These are phyloP conservation scores for Chenopodium quinoa DNA, from an alignment of 148 eudicot genomes.

Conservation along the genomic window DNA sequence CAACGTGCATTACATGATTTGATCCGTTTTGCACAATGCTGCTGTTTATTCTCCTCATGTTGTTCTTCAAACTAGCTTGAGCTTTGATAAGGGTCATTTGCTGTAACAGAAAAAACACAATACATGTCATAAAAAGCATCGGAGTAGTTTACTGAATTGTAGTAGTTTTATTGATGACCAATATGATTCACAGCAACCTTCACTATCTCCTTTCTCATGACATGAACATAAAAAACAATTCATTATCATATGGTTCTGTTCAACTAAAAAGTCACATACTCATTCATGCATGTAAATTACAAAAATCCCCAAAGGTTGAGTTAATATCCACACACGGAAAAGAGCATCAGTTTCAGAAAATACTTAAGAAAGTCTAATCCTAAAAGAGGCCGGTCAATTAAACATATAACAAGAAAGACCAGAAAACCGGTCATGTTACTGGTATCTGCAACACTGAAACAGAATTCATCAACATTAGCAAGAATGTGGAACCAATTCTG, in stretches of 20 bases:
- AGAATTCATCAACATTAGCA: background rate
- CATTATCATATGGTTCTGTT: background rate
- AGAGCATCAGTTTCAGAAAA: background rate
- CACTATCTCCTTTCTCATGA: background rate
- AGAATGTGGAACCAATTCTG: background rate
- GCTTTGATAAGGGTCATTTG: slow-evolving; percentile 86
- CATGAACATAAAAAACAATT: background rate
- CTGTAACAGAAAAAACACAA: slow-evolving; percentile 38
- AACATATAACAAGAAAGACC: background rate
- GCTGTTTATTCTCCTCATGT: slow-evolving; percentile 84
- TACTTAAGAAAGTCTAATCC: background rate
- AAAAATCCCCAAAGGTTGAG: background rate
- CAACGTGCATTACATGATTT: slow-evolving; percentile 73
- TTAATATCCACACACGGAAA: background rate
- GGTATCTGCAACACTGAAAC: background rate
- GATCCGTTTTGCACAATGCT: slow-evolving; percentile 76
- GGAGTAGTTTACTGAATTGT: too few species aligned
- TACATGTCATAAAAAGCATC: too few species aligned
- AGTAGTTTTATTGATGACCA: too few species aligned
- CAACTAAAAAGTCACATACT: background rate
- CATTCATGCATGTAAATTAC: background rate
- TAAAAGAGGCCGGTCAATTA: background rate
- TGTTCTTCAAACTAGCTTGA: slow-evolving; percentile 90
- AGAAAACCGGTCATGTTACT: background rate
- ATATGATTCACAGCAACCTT: background rate